Percentiles rank a stretch among this genome's conserved stretches.
phyloP scores from a whole-genome alignment of 768 basidiomycete genomes.

The Lanmaoa pseudosensibilis region DNA sequence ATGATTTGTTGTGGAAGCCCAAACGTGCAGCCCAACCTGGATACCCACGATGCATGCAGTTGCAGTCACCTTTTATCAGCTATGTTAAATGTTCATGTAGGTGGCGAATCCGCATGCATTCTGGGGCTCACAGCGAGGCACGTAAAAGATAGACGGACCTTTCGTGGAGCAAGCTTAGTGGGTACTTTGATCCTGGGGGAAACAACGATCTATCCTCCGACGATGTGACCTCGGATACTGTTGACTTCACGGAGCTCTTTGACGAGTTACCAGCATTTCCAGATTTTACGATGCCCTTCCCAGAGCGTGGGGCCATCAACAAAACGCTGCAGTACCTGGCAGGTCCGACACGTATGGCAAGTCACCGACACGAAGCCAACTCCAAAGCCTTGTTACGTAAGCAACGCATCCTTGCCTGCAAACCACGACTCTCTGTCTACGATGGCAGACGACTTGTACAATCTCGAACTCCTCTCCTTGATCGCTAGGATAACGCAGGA shows the following conservation, averaged over 20 bases:
- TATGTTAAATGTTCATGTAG: not conserved
- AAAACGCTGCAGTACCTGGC: too few species aligned
- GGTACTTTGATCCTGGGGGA: conserved; percentile 83
- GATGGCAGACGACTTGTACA: conserved; percentile 84
- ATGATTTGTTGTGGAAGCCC: not conserved
- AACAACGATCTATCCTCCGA: conserved; percentile 62
- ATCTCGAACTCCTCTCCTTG: conserved; percentile 90
- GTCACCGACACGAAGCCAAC: not conserved
- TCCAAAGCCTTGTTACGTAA: conserved; percentile 18
- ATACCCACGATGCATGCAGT: not conserved
- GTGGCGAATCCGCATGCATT: not conserved
- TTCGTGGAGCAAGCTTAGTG: conserved; percentile 76
- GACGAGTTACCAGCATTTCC: conserved; percentile 90
- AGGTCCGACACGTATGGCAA: not conserved
- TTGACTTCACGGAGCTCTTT: conserved; percentile 40
- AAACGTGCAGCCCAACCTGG: not conserved
- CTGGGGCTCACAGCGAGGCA: conserved; percentile 1
- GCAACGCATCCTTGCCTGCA: conserved; percentile 6
- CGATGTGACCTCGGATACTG: conserved; percentile 15
- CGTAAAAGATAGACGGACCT: conserved; percentile 42
- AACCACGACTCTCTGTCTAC: conserved; percentile 6
- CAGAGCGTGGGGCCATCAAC: conserved; percentile 53
- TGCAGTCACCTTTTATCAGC: not conserved
- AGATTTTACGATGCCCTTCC: conserved; percentile 76
- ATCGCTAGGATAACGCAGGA: conserved; percentile 92